phyloP scores from a whole-genome alignment of 2,329 filamentous ascomycete genomes.

The Ascochyta koolunga region DNA sequence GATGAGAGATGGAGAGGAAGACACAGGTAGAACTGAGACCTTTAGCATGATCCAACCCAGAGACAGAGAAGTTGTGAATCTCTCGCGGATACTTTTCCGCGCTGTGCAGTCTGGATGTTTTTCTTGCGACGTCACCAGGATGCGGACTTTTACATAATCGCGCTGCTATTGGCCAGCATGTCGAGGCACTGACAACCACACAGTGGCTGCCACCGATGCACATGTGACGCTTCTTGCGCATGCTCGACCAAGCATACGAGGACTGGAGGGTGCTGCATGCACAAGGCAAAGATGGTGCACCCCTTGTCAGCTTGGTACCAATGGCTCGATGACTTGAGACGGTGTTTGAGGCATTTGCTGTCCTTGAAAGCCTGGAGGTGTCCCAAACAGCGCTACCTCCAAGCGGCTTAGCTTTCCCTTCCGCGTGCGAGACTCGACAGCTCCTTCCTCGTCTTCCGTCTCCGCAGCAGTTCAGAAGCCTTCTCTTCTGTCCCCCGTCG shows the following conservation, averaged over 20 bases:
- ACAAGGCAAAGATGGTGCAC: background rate
- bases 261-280: conserved; percentile 6
- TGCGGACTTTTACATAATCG: conserved; percentile 14
- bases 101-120: conserved; percentile 3
- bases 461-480: conserved; percentile 21
- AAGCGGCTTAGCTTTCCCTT: conserved; percentile 15
- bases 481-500: conserved; percentile 25
- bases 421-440: conserved; percentile 16
- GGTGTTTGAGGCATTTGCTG: conserved; percentile 27
- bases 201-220: conserved; percentile 10
- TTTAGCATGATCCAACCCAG: background rate
- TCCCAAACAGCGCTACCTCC: conserved; percentile 5
- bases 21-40: too few species aligned
- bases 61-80: too few species aligned
- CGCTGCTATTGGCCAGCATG: conserved; percentile 10
- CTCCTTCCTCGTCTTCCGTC: conserved; percentile 12
- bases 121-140: conserved; percentile 16
- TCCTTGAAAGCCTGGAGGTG: background rate
- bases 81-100: conserved; percentile 17
- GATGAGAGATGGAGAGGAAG: too few species aligned
- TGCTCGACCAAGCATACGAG: conserved; percentile 1
- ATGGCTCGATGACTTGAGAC: conserved; percentile 9
- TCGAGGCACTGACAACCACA: conserved; percentile 10
- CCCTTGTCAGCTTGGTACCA: conserved; percentile 1
- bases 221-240: conserved; percentile 4